Evolutionary conservation across 345 rosid genomes (phyloP), one percentile per base, ranked within the genome.

Genomic region (Lumnitzera racemosa): DNA sequence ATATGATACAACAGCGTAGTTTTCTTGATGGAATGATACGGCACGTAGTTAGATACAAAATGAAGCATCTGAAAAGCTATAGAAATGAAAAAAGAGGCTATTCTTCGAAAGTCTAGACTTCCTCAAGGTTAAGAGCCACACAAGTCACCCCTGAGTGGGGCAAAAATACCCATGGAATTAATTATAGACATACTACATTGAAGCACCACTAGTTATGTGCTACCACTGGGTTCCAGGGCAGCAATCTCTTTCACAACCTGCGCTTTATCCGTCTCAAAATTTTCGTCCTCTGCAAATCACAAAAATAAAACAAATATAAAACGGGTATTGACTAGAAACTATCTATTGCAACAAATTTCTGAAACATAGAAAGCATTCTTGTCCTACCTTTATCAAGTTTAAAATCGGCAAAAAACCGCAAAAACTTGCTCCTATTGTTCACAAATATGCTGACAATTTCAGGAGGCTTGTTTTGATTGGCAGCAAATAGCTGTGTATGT

Each of bases 191-290:
- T 36, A 3, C 11, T 4, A 36, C 43, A 36, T 9, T 36, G 43
- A 1, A 4, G 4, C 43, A 36, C 4, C 46, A 11, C 17, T 15
- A 24, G 49, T 62, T 64, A 68, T 47, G 61, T 23, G 13, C 47
- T 31, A 31, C 76, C 80, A 53, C 52, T 64, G 0, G 79, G 85
- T 69, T 89, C 94, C n/a, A 92, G 95, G 15, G 79, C 71, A 20
- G 85, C 82, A 17, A 92, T 92, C 78, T 92, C 98, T 70, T 66
- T 84, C 80, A 92, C 83, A 56, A 92, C 91, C 71, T 85, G 97
- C 55, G 91, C 88, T 63, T 92, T 92, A 79, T 90, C 98, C 36
- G 96, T 88, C 74, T 94, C 99, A 61, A 94, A 90, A 66, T 87
- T 90, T 76, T 90, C 95, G 56, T 90, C 89, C 87, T 80, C 99